Percentiles rank a stretch among this genome's conserved stretches.
These are phyloP conservation scores for Tetracladium setigerum DNA, from an alignment of 495 filamentous ascomycete species.

Conservation along the genomic window DNA sequence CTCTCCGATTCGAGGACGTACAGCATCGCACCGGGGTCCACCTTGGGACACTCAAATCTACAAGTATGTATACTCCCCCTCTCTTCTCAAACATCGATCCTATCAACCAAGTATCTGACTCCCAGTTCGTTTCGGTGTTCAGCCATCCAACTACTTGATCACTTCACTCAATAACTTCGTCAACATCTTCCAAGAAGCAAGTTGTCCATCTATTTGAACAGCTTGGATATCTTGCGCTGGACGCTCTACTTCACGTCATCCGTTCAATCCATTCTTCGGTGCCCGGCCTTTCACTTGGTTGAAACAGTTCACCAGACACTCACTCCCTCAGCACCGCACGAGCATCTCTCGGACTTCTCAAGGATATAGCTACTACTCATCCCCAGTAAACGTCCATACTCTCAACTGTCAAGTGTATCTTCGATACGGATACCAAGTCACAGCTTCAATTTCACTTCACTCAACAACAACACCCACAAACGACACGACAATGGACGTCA, in stretches of 20 bases:
- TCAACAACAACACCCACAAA: not conserved
- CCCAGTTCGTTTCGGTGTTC: not conserved
- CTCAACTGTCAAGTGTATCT: not conserved
- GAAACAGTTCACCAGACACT: not conserved
- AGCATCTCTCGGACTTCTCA: not conserved
- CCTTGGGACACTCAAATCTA: not conserved
- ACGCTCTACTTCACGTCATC: conserved; percentile 5
- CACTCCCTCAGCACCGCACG: not conserved
- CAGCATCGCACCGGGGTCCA: too few relatives aligned
- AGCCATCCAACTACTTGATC: not conserved
- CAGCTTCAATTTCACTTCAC: too few relatives aligned
- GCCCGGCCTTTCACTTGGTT: not conserved
- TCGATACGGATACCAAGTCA: not conserved
- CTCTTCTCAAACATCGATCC: not conserved
- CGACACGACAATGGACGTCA: conserved; percentile 39
- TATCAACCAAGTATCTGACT: not conserved
- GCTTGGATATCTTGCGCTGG: conserved; percentile 11
- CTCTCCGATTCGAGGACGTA: too few relatives aligned
- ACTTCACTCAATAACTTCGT: not conserved
- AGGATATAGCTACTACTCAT: not conserved
- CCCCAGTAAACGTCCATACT: not conserved
- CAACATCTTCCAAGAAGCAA: conserved; percentile 3
- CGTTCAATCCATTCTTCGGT: not conserved
- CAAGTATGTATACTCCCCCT: not conserved
- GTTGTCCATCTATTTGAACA: too few relatives aligned